Base-by-base conservation (phyloP, 2,329 filamentous ascomycete species). In the Pseudogymnoascus sp. region DNA sequence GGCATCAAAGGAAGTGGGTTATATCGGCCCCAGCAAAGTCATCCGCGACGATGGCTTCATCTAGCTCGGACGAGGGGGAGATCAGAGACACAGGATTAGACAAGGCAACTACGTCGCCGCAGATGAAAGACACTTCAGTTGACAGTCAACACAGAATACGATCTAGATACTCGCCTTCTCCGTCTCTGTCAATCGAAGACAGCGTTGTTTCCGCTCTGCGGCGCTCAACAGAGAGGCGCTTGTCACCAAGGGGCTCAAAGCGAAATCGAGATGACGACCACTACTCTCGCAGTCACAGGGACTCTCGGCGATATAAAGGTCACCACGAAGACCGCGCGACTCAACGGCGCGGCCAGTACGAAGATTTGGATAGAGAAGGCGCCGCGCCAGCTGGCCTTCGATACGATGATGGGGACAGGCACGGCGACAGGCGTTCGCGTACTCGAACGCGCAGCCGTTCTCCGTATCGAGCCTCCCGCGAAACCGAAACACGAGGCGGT, bases 31-130 rank as follows among this genome's bases (percentile, higher is more conserved):
- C 61, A 47, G 60, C 62, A 57, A 62, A 62, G 63, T 25, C 14
- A 58, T 34, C 63, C 68, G 58, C 50, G 65, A 73, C 60, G 39
- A 82, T 81, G 79, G 71, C 75, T 67, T 77, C 78, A 75, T 76
- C 81, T 69, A 90, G 87, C 77, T 90, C 89, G 71, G 90, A 90
- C 76, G 90, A 95, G 77, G 90, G 91, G 77, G 91, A 95, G 80
- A 91, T 93, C 75, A 77, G 88, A 74, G 89, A 92, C 77, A 83
- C 83, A 77, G 81, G 81, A 76, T 81, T 80, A 80, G 81, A 84
- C 77, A 94, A 94, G 90, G 90, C 90, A 94, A 89, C 88, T 90
- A 87, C 87, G 86, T 86, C 88, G 86, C 84, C 82, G 81, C 82
- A 81, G 76, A 77, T 83, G 81, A 84, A 86, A 83, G 82, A 85